phyloP scores from a whole-genome alignment of 176 grass and related monocot genomes.

The Bonia amplexicaulis region DNA sequence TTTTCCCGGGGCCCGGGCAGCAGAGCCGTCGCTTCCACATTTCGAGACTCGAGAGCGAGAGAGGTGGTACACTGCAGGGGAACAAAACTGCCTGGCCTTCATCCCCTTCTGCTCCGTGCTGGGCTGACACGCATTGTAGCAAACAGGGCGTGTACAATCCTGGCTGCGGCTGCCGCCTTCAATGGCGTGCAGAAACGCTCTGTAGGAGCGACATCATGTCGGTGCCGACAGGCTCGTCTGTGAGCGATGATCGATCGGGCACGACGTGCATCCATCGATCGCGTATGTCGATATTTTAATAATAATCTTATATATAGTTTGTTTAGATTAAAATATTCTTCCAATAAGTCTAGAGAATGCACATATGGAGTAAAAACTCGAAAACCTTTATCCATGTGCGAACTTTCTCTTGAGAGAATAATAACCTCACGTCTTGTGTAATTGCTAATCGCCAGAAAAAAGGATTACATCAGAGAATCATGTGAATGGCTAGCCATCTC shows the following conservation, averaged over 20 bases:
- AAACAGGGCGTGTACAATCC: neutral
- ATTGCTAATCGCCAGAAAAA: too few species aligned
- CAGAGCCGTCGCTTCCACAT: neutral
- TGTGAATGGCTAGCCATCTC: too few species aligned
- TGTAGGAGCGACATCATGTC: neutral
- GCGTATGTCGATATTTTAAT: too few species aligned
- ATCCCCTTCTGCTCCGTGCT: neutral
- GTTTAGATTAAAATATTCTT: too few species aligned
- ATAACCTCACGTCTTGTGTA: too few species aligned
- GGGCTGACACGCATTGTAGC: conserved; percentile 10
- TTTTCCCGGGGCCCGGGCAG: neutral
- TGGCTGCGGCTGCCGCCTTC: conserved; percentile 16
- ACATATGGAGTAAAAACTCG: too few species aligned
- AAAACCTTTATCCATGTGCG: too few species aligned
- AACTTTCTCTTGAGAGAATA: too few species aligned
- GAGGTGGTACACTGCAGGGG: neutral
- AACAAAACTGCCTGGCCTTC: neutral
- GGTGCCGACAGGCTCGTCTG: conserved; percentile 12
- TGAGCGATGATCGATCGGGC: neutral
- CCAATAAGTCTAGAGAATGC: too few species aligned
- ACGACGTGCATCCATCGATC: conserved; percentile 16
- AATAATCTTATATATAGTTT: too few species aligned
- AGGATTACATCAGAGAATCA: too few species aligned
- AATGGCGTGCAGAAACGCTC: conserved; percentile 4
- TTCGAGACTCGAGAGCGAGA: neutral